Evolutionary conservation across 1,139 yeast species (phyloP).

Genomic region (Trichomonascaceae sp.): DNA sequence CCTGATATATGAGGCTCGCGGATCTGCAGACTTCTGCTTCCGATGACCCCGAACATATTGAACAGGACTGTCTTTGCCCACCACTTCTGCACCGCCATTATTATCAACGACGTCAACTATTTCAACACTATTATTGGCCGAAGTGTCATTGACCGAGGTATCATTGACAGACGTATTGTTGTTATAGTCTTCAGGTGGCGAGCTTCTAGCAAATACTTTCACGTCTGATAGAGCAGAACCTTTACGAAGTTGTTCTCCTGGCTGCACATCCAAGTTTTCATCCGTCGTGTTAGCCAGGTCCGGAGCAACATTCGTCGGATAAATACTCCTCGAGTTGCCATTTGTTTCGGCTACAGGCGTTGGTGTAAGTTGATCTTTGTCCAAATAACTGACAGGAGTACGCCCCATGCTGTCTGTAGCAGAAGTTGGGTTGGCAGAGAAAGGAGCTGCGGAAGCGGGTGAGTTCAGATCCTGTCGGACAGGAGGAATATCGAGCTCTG

Average conservation of each 20-base stretch:
- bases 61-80: constrained; percentile 5
- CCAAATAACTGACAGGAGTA: constrained; percentile 4
- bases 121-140: neutral
- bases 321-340: neutral
- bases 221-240: constrained; percentile 9
- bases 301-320: neutral
- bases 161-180: neutral
- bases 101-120: neutral
- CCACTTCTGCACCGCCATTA: neutral
- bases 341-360: neutral
- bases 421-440: neutral
- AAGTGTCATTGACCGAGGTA: neutral
- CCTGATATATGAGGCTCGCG: constrained; percentile 11
- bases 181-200: constrained; percentile 1
- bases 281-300: neutral
- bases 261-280: neutral
- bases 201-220: constrained; percentile 5
- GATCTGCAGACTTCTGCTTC: constrained; percentile 12
- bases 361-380: neutral
- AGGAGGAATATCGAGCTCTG: neutral
- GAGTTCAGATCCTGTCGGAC: neutral
- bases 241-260: neutral
- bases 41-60: constrained; percentile 2
- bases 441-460: neutral
- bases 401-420: constrained; percentile 5